Evolutionary conservation across 2,329 filamentous ascomycete genomes (phyloP).

Genomic region (Trichoderma oligosporum): DNA sequence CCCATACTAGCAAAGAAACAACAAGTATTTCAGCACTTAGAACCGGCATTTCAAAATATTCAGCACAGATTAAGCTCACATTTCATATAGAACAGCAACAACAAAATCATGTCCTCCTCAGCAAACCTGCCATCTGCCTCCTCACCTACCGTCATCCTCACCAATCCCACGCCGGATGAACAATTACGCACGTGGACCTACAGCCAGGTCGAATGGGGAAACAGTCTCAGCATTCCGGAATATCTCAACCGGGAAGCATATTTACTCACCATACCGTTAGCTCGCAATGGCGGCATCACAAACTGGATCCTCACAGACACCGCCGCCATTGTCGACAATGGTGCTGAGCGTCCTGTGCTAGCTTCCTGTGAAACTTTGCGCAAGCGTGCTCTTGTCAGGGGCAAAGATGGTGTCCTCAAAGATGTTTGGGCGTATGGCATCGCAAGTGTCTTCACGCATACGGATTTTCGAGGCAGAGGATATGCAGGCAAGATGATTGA

Average conservation of each 20-base stretch:
- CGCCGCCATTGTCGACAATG: constrained; percentile 26
- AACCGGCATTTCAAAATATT: too few species aligned
- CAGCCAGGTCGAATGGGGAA: constrained; percentile 57
- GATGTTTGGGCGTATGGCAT: constrained; percentile 69
- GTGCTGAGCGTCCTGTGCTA: constrained; percentile 49
- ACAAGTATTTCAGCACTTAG: too few species aligned
- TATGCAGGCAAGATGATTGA: constrained; percentile 75
- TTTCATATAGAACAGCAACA: too few species aligned
- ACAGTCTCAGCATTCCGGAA: constrained; percentile 48
- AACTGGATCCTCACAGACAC: constrained; percentile 61
- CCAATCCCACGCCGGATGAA: constrained; percentile 55
- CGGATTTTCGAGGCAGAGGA: constrained; percentile 62
- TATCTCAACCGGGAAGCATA: constrained; percentile 60
- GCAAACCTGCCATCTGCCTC: constrained; percentile 24
- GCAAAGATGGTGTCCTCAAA: constrained; percentile 32
- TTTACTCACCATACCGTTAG: constrained; percentile 55
- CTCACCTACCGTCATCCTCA: constrained; percentile 38
- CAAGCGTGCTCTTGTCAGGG: constrained; percentile 53
- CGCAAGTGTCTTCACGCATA: constrained; percentile 73
- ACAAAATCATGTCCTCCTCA: not conserved
- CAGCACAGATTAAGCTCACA: too few species aligned
- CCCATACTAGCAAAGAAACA: too few species aligned
- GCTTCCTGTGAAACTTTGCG: constrained; percentile 62
- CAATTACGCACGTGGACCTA: constrained; percentile 51
- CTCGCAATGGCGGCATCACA: constrained; percentile 55